phyloP scores from a whole-genome alignment of 306 rosid genomes.

The Sechiopsis laciniata region DNA sequence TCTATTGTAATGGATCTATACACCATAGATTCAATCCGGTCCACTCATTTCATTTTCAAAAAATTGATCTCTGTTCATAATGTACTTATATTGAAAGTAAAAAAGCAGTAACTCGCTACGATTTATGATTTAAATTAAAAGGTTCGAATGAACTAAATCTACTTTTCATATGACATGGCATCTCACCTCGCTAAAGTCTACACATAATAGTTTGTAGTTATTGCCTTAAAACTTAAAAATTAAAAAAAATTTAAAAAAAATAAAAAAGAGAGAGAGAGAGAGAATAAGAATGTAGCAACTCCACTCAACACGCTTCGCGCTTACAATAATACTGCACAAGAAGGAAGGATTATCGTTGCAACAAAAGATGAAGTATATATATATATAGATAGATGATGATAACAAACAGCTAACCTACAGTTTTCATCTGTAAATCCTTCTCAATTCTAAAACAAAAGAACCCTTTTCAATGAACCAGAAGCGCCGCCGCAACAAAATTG shows the following conservation, averaged over 20 bases:
- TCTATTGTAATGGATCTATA: no score
- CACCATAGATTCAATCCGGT: no score
- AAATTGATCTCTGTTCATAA: no score
- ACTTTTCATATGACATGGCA: not conserved
- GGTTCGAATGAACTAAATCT: no score
- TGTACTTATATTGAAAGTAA: no score
- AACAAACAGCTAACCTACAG: constrained; percentile 11
- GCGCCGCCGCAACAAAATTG: no score
- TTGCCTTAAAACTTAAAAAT: not conserved
- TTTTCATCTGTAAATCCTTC: constrained; percentile 3
- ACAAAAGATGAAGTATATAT: not conserved
- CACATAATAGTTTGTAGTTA: not conserved
- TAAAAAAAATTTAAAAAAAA: not conserved
- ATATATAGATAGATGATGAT: not conserved
- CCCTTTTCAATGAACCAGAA: not conserved
- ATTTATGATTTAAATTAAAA: no score
- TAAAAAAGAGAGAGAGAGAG: no score
- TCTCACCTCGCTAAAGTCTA: not conserved
- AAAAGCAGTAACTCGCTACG: no score
- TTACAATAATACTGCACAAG: constrained; percentile 5
- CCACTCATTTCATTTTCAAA: no score
- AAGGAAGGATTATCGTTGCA: not conserved
- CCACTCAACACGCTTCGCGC: not conserved
- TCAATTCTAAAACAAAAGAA: constrained; percentile 1
- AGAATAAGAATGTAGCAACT: not conserved